A percentile compares a stretch with the other conserved stretches of the same genome.
Evolutionary conservation across 2,329 filamentous ascomycete genomes (phyloP).

Genomic region (Diplodia seriata): DNA sequence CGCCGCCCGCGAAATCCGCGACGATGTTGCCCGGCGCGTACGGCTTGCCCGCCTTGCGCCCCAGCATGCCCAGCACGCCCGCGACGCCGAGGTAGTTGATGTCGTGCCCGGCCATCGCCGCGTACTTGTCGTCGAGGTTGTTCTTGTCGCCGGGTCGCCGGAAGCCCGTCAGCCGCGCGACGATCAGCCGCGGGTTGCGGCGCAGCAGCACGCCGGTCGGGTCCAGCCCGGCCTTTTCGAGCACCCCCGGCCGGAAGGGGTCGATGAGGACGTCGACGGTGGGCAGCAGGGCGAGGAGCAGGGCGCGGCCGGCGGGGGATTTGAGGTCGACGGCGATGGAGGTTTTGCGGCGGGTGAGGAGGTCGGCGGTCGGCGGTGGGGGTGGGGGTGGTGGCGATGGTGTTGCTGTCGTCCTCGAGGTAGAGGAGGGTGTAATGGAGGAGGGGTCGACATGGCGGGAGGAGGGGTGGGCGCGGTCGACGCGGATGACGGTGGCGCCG

Average conservation of each 20-base stretch:
- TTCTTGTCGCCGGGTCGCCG: constrained; percentile 70
- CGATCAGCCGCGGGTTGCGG: constrained; percentile 76
- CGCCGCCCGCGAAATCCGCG: constrained; percentile 90
- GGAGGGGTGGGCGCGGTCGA: constrained; percentile 69
- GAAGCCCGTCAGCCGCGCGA: constrained; percentile 89
- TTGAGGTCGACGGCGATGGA: constrained; percentile 85
- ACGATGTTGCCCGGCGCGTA: constrained; percentile 83
- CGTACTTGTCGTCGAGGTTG: constrained; percentile 63
- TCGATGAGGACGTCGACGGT: constrained; percentile 84
- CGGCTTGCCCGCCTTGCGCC: constrained; percentile 71
- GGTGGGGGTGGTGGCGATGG: constrained; percentile 52
- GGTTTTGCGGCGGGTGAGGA: constrained; percentile 79
- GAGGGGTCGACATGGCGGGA: constrained; percentile 41
- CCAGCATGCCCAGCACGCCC: constrained; percentile 79
- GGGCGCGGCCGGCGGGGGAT: constrained; percentile 63
- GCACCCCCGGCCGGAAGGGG: constrained; percentile 87
- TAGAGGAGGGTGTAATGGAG: constrained; percentile 45
- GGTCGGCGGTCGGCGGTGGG: constrained; percentile 66
- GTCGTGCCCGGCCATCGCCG: constrained; percentile 89
- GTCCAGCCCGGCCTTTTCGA: constrained; percentile 82
- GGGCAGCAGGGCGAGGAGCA: constrained; percentile 70
- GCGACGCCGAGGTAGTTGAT: constrained; percentile 95
- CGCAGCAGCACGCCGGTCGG: constrained; percentile 68
- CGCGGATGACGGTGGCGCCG: constrained; percentile 83
- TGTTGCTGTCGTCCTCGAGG: constrained; percentile 46